Evolutionary conservation across 108 stramenopile species (phyloP).

Genomic region (Cyclostephanos tholiformis): DNA sequence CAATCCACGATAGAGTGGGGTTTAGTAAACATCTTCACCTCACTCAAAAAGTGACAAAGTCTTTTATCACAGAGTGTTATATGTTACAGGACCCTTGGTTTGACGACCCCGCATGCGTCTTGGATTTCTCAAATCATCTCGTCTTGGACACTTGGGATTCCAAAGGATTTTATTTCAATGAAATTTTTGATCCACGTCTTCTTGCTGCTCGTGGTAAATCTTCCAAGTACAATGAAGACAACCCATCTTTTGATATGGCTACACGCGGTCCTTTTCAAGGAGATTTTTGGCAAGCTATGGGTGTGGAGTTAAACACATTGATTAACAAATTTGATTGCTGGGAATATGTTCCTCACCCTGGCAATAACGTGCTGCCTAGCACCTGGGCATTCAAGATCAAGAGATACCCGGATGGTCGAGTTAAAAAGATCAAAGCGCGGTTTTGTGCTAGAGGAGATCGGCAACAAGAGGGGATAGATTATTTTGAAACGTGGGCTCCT

Average conservation of each 20-base stretch:
- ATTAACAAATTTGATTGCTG: too few relatives aligned
- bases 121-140: background rate
- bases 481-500: slow-evolving; percentile 48
- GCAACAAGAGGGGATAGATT: slow-evolving; percentile 30
- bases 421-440: slow-evolving; percentile 55
- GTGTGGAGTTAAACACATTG: too few relatives aligned
- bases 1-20: too few relatives aligned
- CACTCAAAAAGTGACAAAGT: background rate
- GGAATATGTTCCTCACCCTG: slow-evolving; percentile 20
- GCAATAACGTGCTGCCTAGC: slow-evolving; percentile 37
- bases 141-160: background rate
- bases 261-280: too few relatives aligned
- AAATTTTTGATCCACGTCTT: slow-evolving; percentile 10
- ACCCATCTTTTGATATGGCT: too few relatives aligned
- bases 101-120: background rate
- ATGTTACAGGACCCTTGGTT: background rate
- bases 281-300: too few relatives aligned
- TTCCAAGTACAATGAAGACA: slow-evolving; percentile 20
- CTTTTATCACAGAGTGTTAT: background rate
- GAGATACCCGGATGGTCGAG: slow-evolving; percentile 49
- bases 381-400: slow-evolving; percentile 59
- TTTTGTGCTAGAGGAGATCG: slow-evolving; percentile 48
- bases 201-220: slow-evolving; percentile 22
- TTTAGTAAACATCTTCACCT: too few relatives aligned
- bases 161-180: too few relatives aligned